phyloP scores from a whole-genome alignment of 352 stramenopile species.

The Phytophthora macrochlamydospora region DNA sequence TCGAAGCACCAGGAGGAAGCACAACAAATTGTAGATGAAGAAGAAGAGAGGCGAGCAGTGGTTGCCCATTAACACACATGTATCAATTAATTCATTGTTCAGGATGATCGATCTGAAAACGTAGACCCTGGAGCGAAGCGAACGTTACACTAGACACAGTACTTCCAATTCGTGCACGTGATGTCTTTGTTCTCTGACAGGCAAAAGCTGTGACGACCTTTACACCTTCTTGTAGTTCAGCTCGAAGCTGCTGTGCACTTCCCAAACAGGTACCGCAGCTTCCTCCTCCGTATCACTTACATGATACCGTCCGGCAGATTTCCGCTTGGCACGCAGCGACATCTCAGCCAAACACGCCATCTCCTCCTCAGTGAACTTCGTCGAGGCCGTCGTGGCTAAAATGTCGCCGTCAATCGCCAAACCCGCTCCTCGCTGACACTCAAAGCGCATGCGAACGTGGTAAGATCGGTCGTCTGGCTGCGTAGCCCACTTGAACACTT shows the following conservation, averaged over 20 bases:
- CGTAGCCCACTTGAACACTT: slow-evolving; percentile 55
- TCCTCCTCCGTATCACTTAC: slow-evolving; percentile 1
- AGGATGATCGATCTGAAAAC: background rate
- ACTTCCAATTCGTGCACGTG: no score
- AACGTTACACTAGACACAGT: no score
- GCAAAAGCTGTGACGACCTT: background rate
- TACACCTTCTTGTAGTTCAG: slow-evolving; percentile 41
- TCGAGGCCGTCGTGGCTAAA: slow-evolving; percentile 33
- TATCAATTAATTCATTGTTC: background rate
- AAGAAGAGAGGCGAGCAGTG: background rate
- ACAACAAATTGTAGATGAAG: background rate
- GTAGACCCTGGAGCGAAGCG: no score
- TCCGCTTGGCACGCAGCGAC: slow-evolving; percentile 52
- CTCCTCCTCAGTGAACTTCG: slow-evolving; percentile 43
- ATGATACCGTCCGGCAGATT: slow-evolving; percentile 31
- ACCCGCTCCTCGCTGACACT: slow-evolving; percentile 44
- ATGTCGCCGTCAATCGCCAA: slow-evolving; percentile 57
- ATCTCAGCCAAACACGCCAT: slow-evolving; percentile 53
- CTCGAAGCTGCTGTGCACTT: slow-evolving; percentile 37
- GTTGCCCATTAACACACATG: no score
- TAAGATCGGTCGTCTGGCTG: slow-evolving; percentile 33
- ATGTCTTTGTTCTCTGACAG: background rate
- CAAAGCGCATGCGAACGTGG: slow-evolving; percentile 49
- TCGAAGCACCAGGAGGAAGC: background rate
- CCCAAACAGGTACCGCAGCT: slow-evolving; percentile 21